A percentile compares a stretch with the other conserved stretches of the same genome.
Conservation (phyloP, 2,329 filamentous ascomycete species). For the Pseudogymnoascus sp. region DNA sequence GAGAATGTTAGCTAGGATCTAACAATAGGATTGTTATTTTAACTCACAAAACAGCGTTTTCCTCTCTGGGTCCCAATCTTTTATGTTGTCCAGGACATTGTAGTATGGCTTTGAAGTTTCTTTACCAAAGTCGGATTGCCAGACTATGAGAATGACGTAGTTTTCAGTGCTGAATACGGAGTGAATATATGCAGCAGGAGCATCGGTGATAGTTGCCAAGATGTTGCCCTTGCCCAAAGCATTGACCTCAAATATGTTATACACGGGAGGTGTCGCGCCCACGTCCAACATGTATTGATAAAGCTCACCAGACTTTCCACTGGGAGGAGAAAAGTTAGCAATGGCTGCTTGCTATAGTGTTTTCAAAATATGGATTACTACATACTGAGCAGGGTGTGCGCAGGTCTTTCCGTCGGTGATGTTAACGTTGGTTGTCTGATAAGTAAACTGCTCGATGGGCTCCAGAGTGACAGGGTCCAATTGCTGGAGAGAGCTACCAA, state of each 20-base stretch:
- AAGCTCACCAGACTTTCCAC: conserved; percentile 60
- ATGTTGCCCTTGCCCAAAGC: conserved; percentile 58
- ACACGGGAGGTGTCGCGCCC: conserved; percentile 44
- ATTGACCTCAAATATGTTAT: conserved; percentile 62
- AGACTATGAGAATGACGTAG: conserved; percentile 52
- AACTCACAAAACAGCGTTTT: neutral
- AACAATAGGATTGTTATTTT: no score
- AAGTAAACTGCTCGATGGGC: neutral
- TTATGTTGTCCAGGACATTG: neutral
- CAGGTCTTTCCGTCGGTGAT: conserved; percentile 39
- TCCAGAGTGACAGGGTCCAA: neutral
- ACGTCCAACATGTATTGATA: conserved; percentile 72
- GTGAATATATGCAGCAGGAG: conserved; percentile 61
- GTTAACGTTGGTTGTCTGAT: neutral
- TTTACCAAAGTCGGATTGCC: conserved; percentile 1
- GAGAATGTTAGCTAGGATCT: neutral
- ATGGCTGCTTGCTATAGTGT: conserved; percentile 35
- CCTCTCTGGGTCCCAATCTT: conserved; percentile 1
- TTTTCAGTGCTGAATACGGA: conserved; percentile 67
- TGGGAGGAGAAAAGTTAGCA: conserved; percentile 58
- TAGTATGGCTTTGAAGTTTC: neutral
- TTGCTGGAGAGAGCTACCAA: neutral
- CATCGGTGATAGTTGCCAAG: conserved; percentile 54
- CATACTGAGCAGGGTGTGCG: conserved; percentile 62
- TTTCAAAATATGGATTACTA: conserved; percentile 43